Conservation (phyloP, 805 yeast genomes). For the Maudiozyma barnettii region DNA sequence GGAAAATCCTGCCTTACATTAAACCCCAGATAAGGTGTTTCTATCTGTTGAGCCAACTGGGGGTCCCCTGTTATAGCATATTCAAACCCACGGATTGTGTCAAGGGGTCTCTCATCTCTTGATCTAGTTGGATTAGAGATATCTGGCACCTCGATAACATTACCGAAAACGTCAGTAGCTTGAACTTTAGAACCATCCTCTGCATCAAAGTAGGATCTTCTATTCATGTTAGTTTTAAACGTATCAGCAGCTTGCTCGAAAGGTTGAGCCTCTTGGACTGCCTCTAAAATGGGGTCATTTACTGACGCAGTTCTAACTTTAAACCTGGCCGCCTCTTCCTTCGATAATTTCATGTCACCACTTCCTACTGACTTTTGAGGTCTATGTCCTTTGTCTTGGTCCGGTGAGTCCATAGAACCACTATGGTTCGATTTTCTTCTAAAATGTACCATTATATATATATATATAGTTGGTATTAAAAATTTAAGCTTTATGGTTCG, state of each 20-base stretch:
- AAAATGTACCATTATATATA: slow-evolving; percentile 35
- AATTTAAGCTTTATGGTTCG: too few species aligned
- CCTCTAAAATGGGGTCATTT: slow-evolving; percentile 84
- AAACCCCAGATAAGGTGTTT: slow-evolving; percentile 76
- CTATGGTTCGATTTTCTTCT: slow-evolving; percentile 27
- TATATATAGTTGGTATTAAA: not conserved
- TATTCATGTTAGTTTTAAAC: slow-evolving; percentile 24
- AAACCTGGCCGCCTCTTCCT: slow-evolving; percentile 42
- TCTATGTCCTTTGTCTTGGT: not conserved
- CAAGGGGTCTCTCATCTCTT: slow-evolving; percentile 92
- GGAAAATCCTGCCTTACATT: slow-evolving; percentile 65
- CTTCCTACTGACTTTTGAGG: not conserved
- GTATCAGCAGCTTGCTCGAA: slow-evolving; percentile 53
- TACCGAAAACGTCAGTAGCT: slow-evolving; percentile 70
- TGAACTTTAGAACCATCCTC: slow-evolving; percentile 37
- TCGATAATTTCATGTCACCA: slow-evolving; percentile 34
- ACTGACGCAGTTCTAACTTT: slow-evolving; percentile 58
- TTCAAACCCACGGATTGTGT: slow-evolving; percentile 89
- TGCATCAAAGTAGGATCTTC: slow-evolving; percentile 28
- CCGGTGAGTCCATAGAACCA: slow-evolving; percentile 14
- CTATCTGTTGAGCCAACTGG: slow-evolving; percentile 66
- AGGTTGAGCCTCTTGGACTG: slow-evolving; percentile 93
- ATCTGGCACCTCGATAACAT: slow-evolving; percentile 66
- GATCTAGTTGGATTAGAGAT: slow-evolving; percentile 86
- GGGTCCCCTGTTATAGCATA: slow-evolving; percentile 75